phyloP scores from a whole-genome alignment of 2,329 filamentous ascomycete genomes.

The Fusarium sp. region DNA sequence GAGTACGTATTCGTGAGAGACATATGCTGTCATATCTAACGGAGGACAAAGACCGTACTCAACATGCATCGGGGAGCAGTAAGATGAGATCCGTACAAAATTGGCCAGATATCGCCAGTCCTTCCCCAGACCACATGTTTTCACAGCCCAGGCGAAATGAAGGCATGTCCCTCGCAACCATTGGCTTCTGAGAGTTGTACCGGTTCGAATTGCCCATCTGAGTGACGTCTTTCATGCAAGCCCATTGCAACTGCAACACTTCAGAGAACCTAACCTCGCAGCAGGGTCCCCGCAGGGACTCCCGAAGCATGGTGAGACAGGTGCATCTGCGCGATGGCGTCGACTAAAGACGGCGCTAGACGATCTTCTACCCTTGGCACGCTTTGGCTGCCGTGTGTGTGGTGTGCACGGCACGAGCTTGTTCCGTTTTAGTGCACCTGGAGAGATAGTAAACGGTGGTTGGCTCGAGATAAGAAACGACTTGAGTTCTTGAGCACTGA shows the following conservation, averaged over 20 bases:
- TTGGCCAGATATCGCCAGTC: conserved; percentile 19
- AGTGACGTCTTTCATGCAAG: conserved; percentile 47
- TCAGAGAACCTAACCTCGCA: conserved; percentile 30
- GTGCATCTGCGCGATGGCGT: conserved; percentile 44
- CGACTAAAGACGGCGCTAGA: conserved; percentile 36
- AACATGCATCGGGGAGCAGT: conserved; percentile 12
- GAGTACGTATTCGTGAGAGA: conserved; percentile 11
- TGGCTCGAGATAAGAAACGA: conserved; percentile 59
- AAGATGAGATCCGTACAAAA: conserved; percentile 21
- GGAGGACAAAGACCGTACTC: conserved; percentile 32
- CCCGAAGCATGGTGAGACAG: conserved; percentile 47
- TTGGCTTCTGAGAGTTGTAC: conserved; percentile 13
- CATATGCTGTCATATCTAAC: conserved; percentile 8
- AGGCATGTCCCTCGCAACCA: conserved; percentile 20
- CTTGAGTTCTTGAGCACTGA: conserved; percentile 47
- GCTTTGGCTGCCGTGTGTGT: conserved; percentile 38
- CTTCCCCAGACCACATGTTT: conserved; percentile 20
- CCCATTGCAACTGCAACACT: conserved; percentile 27
- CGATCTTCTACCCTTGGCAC: conserved; percentile 42
- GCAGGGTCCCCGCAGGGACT: conserved; percentile 43
- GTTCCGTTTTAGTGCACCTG: conserved; percentile 43
- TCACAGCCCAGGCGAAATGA: conserved; percentile 1
- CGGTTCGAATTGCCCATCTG: conserved; percentile 43
- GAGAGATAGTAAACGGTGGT: conserved; percentile 46
- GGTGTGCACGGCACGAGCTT: conserved; percentile 43